A percentile compares a stretch with the other conserved stretches of the same genome.
phyloP scores from a whole-genome alignment of 495 filamentous ascomycete species.

The Aspergillus hancockii region DNA sequence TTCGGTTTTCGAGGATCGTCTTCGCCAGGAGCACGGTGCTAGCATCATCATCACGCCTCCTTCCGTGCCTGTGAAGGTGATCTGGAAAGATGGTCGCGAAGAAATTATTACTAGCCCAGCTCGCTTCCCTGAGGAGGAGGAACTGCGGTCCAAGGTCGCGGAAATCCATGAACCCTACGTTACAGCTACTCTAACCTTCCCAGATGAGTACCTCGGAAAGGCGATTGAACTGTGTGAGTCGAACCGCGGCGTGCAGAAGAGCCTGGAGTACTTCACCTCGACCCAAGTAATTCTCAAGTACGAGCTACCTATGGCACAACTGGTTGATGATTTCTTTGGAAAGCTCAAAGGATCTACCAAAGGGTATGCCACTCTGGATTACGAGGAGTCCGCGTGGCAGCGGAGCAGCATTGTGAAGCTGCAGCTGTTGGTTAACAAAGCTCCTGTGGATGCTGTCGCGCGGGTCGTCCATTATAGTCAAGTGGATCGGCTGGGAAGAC shows the following conservation, averaged over 20 bases:
- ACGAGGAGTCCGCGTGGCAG: slow-evolving; percentile 91
- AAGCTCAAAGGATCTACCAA: slow-evolving; percentile 90
- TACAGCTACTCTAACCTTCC: slow-evolving; percentile 80
- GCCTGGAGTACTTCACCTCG: slow-evolving; percentile 86
- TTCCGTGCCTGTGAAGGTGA: slow-evolving; percentile 85
- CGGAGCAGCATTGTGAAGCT: slow-evolving; percentile 81
- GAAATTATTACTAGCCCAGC: slow-evolving; percentile 80
- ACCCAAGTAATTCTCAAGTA: slow-evolving; percentile 96
- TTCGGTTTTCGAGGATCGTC: slow-evolving; percentile 96
- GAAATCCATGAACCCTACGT: slow-evolving; percentile 86
- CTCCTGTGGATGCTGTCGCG: slow-evolving; percentile 90
- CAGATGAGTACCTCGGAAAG: slow-evolving; percentile 89
- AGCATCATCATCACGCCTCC: slow-evolving; percentile 97
- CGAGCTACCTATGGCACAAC: slow-evolving; percentile 77
- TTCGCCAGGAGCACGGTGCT: slow-evolving; percentile 91
- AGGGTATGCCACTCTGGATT: slow-evolving; percentile 83
- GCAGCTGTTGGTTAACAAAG: slow-evolving; percentile 90
- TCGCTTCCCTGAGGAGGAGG: slow-evolving; percentile 77
- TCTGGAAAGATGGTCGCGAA: slow-evolving; percentile 72
- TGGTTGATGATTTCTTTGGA: slow-evolving; percentile 97
- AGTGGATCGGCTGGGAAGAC: slow-evolving; percentile 69
- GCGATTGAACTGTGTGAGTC: slow-evolving; percentile 93
- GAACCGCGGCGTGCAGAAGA: slow-evolving; percentile 83
- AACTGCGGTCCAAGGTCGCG: slow-evolving; percentile 55
- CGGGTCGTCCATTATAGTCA: slow-evolving; percentile 83